phyloP scores from a whole-genome alignment of 371 early-diverging fungal species.

The Mucor racemosus region DNA sequence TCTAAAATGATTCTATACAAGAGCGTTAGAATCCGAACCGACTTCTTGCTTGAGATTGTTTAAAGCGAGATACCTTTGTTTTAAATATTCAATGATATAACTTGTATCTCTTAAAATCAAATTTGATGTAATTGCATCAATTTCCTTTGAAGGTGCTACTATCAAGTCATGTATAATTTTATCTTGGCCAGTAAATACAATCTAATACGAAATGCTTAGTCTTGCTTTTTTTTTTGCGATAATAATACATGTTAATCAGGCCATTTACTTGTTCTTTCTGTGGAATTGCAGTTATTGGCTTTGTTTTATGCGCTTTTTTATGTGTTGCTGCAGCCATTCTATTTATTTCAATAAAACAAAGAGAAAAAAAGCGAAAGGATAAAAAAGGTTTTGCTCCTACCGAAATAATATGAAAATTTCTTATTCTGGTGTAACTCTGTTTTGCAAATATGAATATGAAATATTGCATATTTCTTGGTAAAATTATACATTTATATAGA shows the following conservation, averaged over 20 bases:
- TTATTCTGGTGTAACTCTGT: background rate
- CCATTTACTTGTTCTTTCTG: conserved; percentile 15
- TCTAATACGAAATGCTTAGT: background rate
- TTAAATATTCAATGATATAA: conserved; percentile 28
- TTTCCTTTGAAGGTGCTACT: conserved; percentile 26
- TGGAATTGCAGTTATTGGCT: background rate
- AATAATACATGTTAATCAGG: too few relatives aligned
- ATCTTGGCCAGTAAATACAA: conserved; percentile 22
- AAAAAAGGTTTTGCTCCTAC: conserved; percentile 2
- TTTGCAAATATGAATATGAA: background rate
- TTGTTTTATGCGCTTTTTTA: conserved; percentile 7
- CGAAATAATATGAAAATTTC: background rate
- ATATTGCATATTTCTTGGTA: background rate
- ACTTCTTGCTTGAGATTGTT: too few relatives aligned
- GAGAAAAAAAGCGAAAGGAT: background rate
- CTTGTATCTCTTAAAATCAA: conserved; percentile 26
- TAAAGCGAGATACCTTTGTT: conserved; percentile 20
- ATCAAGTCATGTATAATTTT: conserved; percentile 22
- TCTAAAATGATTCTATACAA: conserved; percentile 23
- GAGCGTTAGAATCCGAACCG: background rate
- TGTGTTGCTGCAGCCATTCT: conserved; percentile 12
- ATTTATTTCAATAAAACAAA: background rate
- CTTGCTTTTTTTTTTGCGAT: background rate
- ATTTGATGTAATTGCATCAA: conserved; percentile 18
- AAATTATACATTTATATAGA: background rate